Conservation (phyloP, 1,284 basidiomycete genomes). For the Chondrostereum purpureum region DNA sequence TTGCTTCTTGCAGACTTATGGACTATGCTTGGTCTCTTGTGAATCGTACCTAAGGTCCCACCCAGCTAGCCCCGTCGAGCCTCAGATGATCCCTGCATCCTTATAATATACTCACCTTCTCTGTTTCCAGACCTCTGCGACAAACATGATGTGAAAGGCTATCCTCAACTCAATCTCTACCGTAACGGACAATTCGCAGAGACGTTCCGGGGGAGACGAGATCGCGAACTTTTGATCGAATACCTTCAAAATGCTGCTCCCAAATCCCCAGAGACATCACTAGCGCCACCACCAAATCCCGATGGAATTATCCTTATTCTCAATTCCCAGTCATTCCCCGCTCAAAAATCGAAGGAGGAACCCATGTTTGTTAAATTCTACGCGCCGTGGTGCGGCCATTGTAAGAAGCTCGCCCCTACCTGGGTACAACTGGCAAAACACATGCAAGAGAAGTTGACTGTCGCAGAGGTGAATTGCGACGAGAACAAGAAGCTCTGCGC, state of each 20-base stretch:
- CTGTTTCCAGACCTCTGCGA: slow-evolving; percentile 67
- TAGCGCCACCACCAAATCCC: slow-evolving; percentile 38
- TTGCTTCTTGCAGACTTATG: too few relatives aligned
- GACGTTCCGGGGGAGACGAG: slow-evolving; percentile 49
- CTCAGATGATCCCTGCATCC: too few relatives aligned
- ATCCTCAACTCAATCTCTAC: slow-evolving; percentile 79
- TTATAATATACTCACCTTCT: too few relatives aligned
- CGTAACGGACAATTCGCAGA: slow-evolving; percentile 58
- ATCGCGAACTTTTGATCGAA: slow-evolving; percentile 39
- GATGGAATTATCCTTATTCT: slow-evolving; percentile 59
- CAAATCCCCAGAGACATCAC: slow-evolving; percentile 10
- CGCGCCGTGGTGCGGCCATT: slow-evolving; percentile 92
- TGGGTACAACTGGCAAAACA: slow-evolving; percentile 69
- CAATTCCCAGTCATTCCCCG: slow-evolving; percentile 43
- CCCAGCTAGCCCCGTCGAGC: too few relatives aligned
- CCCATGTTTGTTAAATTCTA: slow-evolving; percentile 85
- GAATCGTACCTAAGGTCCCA: too few relatives aligned
- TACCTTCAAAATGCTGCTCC: slow-evolving; percentile 27
- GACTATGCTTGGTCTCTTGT: too few relatives aligned
- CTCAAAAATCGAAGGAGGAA: slow-evolving; percentile 41
- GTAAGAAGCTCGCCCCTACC: slow-evolving; percentile 80
- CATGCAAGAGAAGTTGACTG: slow-evolving; percentile 63
- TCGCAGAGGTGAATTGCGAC: slow-evolving; percentile 87
- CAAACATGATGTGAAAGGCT: slow-evolving; percentile 62
- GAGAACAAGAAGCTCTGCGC: slow-evolving; percentile 61